Evolutionary conservation across 169 alveolate species (phyloP).

Genomic region (Eimeria brunetti): DNA sequence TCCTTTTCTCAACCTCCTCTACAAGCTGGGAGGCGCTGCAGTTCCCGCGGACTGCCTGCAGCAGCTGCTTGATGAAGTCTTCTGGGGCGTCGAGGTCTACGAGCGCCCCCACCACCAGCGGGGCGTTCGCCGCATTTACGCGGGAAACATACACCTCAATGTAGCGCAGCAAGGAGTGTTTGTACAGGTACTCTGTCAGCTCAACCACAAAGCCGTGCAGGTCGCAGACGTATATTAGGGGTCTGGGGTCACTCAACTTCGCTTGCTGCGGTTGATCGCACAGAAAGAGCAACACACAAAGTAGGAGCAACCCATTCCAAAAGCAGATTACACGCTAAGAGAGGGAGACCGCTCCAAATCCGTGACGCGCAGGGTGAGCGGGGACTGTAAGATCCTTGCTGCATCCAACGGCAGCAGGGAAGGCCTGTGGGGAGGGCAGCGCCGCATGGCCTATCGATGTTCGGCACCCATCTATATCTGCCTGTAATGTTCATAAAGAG

Average conservation of each 20-base stretch:
- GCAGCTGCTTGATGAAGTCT: constrained; percentile 94
- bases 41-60: constrained; percentile 96
- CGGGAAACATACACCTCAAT: constrained; percentile 93
- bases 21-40: constrained; percentile 98
- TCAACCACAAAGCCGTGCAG: constrained; percentile 98
- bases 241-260: constrained; percentile 98
- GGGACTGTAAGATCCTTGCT: neutral
- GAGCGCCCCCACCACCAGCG: constrained; percentile 98
- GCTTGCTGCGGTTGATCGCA: constrained; percentile 94
- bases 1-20: constrained; percentile 98
- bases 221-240: constrained; percentile 99
- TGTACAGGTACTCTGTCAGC: constrained; percentile 98
- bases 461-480: neutral
- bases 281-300: neutral
- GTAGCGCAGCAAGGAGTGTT: constrained; percentile 96
- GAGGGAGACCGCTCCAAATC: neutral
- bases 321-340: neutral
- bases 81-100: constrained; percentile 99
- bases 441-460: neutral
- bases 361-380: neutral
- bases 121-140: constrained; percentile 94
- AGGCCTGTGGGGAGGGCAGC: neutral
- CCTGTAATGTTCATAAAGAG: neutral
- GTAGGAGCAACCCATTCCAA: neutral
- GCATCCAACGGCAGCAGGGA: neutral